A percentile compares a stretch with the other conserved stretches of the same genome.
phyloP scores from a whole-genome alignment of 2,329 filamentous ascomycete genomes.

The Alternaria triticina region DNA sequence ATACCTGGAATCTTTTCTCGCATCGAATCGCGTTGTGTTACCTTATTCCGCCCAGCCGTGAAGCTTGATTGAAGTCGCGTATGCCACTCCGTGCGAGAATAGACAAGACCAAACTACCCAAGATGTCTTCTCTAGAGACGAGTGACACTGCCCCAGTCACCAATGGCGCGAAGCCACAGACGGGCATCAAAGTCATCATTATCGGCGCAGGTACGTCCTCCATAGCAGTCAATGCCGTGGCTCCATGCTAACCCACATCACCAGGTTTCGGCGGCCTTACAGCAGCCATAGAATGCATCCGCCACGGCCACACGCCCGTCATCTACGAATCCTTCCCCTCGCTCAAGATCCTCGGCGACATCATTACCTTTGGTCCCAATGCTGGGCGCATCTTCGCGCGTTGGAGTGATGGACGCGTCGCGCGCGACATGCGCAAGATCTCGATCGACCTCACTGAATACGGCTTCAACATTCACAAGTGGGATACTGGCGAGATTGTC shows the following conservation, averaged over 20 bases:
- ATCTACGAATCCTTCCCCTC: slow-evolving; percentile 65
- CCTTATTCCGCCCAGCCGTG: neutral
- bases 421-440: slow-evolving; percentile 55
- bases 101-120: slow-evolving; percentile 20
- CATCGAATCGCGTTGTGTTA: neutral
- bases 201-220: slow-evolving; percentile 50
- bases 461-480: slow-evolving; percentile 69
- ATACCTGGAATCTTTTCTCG: neutral
- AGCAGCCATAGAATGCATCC: slow-evolving; percentile 67
- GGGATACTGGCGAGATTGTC: slow-evolving; percentile 64
- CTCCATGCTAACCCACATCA: neutral
- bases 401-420: slow-evolving; percentile 61
- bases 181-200: slow-evolving; percentile 62
- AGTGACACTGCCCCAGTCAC: slow-evolving; percentile 1
- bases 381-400: slow-evolving; percentile 66
- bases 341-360: slow-evolving; percentile 66
- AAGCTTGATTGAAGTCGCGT: neutral
- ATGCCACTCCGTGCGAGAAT: slow-evolving; percentile 32
- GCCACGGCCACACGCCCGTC: slow-evolving; percentile 65
- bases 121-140: slow-evolving; percentile 26
- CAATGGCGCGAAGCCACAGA: slow-evolving; percentile 34
- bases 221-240: neutral
- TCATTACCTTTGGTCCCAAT: slow-evolving; percentile 68
- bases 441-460: slow-evolving; percentile 61
- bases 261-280: slow-evolving; percentile 67